phyloP scores from a whole-genome alignment of 179 eudicot genomes.

The Amaranthus tricolor region DNA sequence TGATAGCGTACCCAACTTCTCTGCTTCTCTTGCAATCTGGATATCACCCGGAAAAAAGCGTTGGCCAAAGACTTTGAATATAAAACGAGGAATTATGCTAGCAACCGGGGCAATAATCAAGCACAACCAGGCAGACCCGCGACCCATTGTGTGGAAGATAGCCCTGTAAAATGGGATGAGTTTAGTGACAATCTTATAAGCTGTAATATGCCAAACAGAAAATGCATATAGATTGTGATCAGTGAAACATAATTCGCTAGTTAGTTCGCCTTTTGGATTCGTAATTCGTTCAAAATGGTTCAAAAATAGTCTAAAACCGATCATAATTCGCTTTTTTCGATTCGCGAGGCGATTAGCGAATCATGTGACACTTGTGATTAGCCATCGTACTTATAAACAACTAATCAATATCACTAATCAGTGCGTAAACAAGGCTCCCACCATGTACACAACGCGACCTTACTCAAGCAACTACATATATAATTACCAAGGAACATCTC shows the following conservation, averaged over 20 bases:
- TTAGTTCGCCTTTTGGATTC: too few relatives aligned
- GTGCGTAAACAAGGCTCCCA: background rate
- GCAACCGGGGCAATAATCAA: conserved; percentile 55
- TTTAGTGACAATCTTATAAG: background rate
- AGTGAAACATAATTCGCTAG: too few relatives aligned
- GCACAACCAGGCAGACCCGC: conserved; percentile 63
- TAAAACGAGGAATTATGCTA: conserved; percentile 76
- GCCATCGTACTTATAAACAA: too few relatives aligned
- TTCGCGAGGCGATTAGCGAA: too few relatives aligned
- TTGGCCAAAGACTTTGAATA: conserved; percentile 48
- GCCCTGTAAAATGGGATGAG: conserved; percentile 58
- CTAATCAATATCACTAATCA: too few relatives aligned
- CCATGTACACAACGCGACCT: too few relatives aligned
- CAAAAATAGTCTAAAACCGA: too few relatives aligned
- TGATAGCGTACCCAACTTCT: conserved; percentile 51
- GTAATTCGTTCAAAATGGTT: too few relatives aligned
- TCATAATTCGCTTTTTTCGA: too few relatives aligned
- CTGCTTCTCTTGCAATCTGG: conserved; percentile 91
- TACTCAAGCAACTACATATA: too few relatives aligned
- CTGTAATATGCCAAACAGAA: background rate
- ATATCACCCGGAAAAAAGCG: conserved; percentile 53
- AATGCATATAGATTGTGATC: background rate
- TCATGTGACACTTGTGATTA: too few relatives aligned
- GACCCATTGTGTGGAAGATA: conserved; percentile 49
- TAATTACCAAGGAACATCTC: too few relatives aligned